These are phyloP conservation scores for Anthracocystis walkeri DNA, from an alignment of 1,284 basidiomycete species.

Conservation along the genomic window DNA sequence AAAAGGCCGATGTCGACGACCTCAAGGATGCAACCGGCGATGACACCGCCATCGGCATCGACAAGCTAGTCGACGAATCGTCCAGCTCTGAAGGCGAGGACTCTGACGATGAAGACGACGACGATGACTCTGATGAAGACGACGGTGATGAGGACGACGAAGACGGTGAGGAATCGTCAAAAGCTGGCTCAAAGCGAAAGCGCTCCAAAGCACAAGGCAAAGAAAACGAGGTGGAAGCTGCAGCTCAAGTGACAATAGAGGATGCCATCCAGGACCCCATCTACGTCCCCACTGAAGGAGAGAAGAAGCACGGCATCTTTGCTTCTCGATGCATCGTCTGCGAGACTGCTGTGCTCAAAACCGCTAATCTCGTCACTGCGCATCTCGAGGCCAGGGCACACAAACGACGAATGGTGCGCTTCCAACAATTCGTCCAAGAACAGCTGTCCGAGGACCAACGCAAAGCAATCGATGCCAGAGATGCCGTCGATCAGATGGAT, in stretches of 20 bases:
- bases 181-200: conserved; percentile 34
- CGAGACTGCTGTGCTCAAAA: conserved; percentile 42
- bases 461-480: conserved; percentile 35
- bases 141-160: conserved; percentile 7
- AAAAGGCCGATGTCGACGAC: conserved; percentile 31
- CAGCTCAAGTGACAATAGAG: conserved; percentile 38
- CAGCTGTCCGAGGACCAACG: conserved; percentile 27
- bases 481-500: conserved; percentile 48
- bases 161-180: conserved; percentile 3
- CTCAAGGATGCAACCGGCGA: conserved; percentile 36
- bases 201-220: conserved; percentile 22
- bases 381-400: conserved; percentile 43
- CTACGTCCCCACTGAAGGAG: conserved; percentile 44
- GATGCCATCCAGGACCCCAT: conserved; percentile 43
- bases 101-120: conserved; percentile 20
- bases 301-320: conserved; percentile 45
- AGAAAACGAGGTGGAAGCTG: conserved; percentile 14
- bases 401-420: conserved; percentile 42
- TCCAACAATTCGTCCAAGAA: conserved; percentile 29
- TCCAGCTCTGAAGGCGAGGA: conserved; percentile 42
- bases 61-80: conserved; percentile 48
- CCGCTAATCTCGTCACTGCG: conserved; percentile 23
- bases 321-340: conserved; percentile 45
- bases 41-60: conserved; percentile 47
- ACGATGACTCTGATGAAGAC: conserved; percentile 16